Evolutionary conservation across 108 stramenopile genomes (phyloP).

Genomic region (Licmophora abbreviata): DNA sequence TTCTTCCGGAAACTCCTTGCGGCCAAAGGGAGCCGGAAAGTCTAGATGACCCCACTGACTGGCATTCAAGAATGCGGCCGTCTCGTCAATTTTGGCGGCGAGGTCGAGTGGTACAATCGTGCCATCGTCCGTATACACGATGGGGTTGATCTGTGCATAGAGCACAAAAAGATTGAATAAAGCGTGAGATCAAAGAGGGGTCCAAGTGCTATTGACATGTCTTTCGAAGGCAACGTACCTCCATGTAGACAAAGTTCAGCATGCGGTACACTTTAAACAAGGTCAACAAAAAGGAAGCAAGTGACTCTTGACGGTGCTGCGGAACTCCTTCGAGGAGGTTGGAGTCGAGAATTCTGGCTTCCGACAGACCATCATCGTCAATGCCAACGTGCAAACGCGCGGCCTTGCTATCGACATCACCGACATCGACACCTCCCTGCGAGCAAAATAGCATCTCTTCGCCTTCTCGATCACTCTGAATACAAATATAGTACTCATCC

Average conservation of each 20-base stretch:
- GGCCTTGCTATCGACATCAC: slow-evolving; percentile 87
- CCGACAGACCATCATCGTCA: slow-evolving; percentile 17
- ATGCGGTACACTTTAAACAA: slow-evolving; percentile 68
- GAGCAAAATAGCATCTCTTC: slow-evolving; percentile 82
- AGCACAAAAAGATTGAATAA: no score
- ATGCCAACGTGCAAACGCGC: slow-evolving; percentile 39
- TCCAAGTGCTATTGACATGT: no score
- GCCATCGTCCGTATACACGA: slow-evolving; percentile 48
- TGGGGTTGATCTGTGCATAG: slow-evolving; percentile 90
- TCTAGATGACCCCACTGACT: slow-evolving; percentile 80
- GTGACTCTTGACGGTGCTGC: slow-evolving; percentile 23
- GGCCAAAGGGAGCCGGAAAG: slow-evolving; percentile 76
- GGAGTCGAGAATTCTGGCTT: slow-evolving; percentile 12
- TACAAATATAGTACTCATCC: slow-evolving; percentile 90
- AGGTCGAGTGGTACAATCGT: slow-evolving; percentile 72
- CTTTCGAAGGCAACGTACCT: no score
- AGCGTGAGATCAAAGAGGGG: no score
- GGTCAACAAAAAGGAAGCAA: slow-evolving; percentile 59
- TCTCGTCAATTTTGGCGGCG: slow-evolving; percentile 89
- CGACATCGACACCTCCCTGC: slow-evolving; percentile 89
- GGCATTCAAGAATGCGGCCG: slow-evolving; percentile 70
- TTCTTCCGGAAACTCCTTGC: slow-evolving; percentile 83
- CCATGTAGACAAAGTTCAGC: slow-evolving; percentile 83
- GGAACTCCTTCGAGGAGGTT: slow-evolving; percentile 52
- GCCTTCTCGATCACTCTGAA: slow-evolving; percentile 64